Evolutionary conservation across 495 filamentous ascomycete species (phyloP).

Genomic region (Trichocladium antarcticum): DNA sequence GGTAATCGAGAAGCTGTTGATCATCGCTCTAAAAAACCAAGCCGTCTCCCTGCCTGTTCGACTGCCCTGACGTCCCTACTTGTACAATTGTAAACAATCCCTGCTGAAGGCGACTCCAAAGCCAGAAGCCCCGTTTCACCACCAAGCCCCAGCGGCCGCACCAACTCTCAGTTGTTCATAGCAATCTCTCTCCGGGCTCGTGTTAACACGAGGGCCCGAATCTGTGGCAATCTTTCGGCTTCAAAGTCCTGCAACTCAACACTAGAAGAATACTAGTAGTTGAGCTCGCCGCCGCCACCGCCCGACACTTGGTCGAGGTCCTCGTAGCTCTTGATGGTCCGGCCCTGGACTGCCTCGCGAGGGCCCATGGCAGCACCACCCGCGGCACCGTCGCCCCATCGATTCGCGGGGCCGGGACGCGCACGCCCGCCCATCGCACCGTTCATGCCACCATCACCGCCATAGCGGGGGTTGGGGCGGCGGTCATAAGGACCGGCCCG

Average conservation of each 20-base stretch:
- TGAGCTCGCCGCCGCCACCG: conserved; percentile 48
- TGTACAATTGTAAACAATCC: too few species aligned
- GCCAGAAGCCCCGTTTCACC: neutral
- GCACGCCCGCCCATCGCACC: conserved; percentile 30
- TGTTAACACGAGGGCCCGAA: neutral
- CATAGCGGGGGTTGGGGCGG: conserved; percentile 34
- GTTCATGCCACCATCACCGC: conserved; percentile 22
- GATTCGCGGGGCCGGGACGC: conserved; percentile 41
- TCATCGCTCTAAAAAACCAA: neutral
- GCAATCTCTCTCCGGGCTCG: neutral
- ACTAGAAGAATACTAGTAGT: too few species aligned
- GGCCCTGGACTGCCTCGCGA: conserved; percentile 74
- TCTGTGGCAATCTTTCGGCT: neutral
- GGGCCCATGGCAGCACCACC: conserved; percentile 64
- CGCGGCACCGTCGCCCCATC: conserved; percentile 53
- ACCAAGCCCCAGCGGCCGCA: too few species aligned
- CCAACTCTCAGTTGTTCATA: too few species aligned
- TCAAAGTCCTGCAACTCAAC: neutral
- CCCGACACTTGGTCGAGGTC: conserved; percentile 73
- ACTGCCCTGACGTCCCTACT: too few species aligned
- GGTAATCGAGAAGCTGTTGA: neutral
- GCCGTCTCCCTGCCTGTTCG: neutral
- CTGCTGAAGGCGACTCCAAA: neutral
- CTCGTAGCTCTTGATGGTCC: conserved; percentile 91
- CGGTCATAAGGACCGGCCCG: conserved; percentile 42